Evolutionary conservation across 2,329 filamentous ascomycete species (phyloP), one percentile per base, ranked within the genome.

Genomic region (Rugonectria rugulosa): DNA sequence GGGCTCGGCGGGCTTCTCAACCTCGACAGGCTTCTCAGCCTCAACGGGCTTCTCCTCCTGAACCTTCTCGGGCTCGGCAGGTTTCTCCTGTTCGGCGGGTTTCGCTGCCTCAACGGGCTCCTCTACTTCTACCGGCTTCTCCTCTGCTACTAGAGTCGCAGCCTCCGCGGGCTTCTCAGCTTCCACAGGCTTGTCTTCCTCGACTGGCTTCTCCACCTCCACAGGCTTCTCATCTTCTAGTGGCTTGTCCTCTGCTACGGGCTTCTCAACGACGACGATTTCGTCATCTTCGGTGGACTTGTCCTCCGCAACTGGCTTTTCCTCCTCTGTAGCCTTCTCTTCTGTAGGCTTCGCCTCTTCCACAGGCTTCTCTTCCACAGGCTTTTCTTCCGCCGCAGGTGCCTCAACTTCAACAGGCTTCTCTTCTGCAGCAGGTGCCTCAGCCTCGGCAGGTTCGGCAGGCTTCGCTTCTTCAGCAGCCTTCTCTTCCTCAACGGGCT

Each of bases 391-490:
- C 20, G 31, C 45, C 14, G 15, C 21, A 6, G 48, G 26, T 23
- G 44, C 29, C 40, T 45, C 37, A 4, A 7, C 29, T 8, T 34
- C 26, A 4, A 12, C 42, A 10, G 38, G 19, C 15, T 53, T 36
- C n/a, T 21, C 42, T 7, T 34, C 34, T 4, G 38, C 34, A 12
- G 11, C 27, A 17, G 40, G 9, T 2, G 12, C n/a, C 24, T 31
- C 34, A 8, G 11, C 26, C 3, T 38, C 31, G 6, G 7, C 15
- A 10, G 31, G 31, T 42, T 57, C 54, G 14, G 11, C 31, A 12
- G 31, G 29, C 42, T 37, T 51, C 10, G 42, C 53, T 5, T 41
- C 46, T 34, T 34, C 42, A 7, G 26, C n/a, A 9, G 29, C 11
- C 23, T 19, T 19, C 15, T 53, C 37, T 4, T n/a, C 31, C 11